These are phyloP conservation scores for Neofusicoccum cordaticola DNA, from an alignment of 2,329 filamentous ascomycete genomes.

Conservation along the genomic window DNA sequence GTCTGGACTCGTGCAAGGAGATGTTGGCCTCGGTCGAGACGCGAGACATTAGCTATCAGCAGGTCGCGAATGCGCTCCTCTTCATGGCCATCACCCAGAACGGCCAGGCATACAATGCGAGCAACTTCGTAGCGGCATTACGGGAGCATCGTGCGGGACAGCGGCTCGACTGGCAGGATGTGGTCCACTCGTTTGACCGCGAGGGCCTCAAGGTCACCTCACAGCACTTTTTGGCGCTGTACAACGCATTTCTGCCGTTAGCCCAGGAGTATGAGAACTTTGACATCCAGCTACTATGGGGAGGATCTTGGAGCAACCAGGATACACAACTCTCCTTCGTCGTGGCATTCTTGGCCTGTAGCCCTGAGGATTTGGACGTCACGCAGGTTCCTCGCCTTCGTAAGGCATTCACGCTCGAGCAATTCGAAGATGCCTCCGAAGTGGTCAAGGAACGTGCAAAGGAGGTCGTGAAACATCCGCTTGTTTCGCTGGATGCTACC, in stretches of 20 bases:
- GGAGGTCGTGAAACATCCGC: conserved; percentile 74
- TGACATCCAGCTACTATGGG: conserved; percentile 88
- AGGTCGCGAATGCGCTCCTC: conserved; percentile 77
- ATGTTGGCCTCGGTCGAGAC: conserved; percentile 55
- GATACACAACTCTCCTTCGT: conserved; percentile 94
- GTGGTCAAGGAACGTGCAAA: conserved; percentile 60
- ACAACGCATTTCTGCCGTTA: conserved; percentile 72
- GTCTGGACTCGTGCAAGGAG: conserved; percentile 66
- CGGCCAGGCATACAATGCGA: conserved; percentile 64
- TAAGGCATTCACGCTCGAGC: conserved; percentile 67
- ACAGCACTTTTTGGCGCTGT: conserved; percentile 76
- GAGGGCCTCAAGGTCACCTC: conserved; percentile 72
- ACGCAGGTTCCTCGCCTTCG: conserved; percentile 79
- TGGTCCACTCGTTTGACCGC: conserved; percentile 78
- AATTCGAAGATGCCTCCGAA: conserved; percentile 61
- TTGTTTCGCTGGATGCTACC: conserved; percentile 84
- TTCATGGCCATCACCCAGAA: conserved; percentile 63
- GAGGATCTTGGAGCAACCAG: conserved; percentile 79
- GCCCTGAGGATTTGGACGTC: conserved; percentile 74
- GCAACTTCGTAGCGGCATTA: conserved; percentile 62
- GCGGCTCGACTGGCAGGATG: conserved; percentile 63
- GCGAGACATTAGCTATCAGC: conserved; percentile 71
- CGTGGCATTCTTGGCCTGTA: conserved; percentile 76
- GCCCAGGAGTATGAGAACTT: conserved; percentile 63
- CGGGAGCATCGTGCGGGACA: conserved; percentile 55